A percentile compares a stretch with the other conserved stretches of the same genome.
phyloP scores from a whole-genome alignment of 148 eudicot species.

The Mesembryanthemum crystallinum region DNA sequence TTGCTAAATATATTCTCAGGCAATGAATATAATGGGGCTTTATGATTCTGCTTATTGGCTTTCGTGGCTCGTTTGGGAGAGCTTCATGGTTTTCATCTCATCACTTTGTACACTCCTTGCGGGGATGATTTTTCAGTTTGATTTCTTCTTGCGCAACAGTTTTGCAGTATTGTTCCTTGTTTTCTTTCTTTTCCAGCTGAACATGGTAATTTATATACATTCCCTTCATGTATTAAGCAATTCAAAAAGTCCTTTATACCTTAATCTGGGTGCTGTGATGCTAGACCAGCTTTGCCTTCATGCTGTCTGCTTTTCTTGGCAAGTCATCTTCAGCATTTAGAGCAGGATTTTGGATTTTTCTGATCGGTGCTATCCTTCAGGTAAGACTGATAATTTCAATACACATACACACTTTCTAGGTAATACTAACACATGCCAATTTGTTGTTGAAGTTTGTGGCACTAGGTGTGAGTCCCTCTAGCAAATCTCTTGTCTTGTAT shows the following conservation, averaged over 20 bases:
- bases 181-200: slow-evolving; percentile 77
- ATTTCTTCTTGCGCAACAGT: slow-evolving; percentile 69
- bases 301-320: slow-evolving; percentile 58
- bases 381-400: slow-evolving; percentile 28
- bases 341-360: slow-evolving; percentile 59
- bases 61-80: slow-evolving; percentile 85
- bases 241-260: not conserved
- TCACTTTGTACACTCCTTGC: slow-evolving; percentile 63
- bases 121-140: slow-evolving; percentile 83
- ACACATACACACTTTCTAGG: not conserved
- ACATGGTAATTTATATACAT: slow-evolving; percentile 50
- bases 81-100: slow-evolving; percentile 46
- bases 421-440: not conserved
- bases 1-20: slow-evolving; percentile 40
- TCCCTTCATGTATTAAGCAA: not conserved
- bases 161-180: slow-evolving; percentile 65
- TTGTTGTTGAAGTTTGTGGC: slow-evolving; percentile 53
- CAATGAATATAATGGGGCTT: slow-evolving; percentile 92
- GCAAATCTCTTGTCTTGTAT: slow-evolving; percentile 39
- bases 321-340: slow-evolving; percentile 63
- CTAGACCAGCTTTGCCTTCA: slow-evolving; percentile 62
- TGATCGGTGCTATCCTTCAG: slow-evolving; percentile 62
- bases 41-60: slow-evolving; percentile 95
- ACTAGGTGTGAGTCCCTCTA: slow-evolving; percentile 41
- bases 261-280: slow-evolving; percentile 22